phyloP scores from a whole-genome alignment of 768 basidiomycete species.

The Kwoniella bestiolae region DNA sequence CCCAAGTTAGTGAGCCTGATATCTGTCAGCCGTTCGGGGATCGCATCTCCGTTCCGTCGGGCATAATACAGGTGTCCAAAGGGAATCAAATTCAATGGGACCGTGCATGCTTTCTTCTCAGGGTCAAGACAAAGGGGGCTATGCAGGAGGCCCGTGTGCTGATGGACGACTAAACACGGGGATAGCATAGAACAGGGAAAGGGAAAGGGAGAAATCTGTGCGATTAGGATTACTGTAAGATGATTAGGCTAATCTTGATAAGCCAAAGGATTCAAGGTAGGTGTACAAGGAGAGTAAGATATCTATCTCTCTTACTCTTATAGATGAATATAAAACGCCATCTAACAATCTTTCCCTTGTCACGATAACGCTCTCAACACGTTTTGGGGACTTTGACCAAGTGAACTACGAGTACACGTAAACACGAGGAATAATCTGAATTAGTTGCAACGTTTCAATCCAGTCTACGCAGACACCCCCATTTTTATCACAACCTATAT shows the following conservation, averaged over 20 bases:
- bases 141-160: neutral
- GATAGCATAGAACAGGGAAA: too few relatives aligned
- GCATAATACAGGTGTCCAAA: too few relatives aligned
- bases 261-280: neutral
- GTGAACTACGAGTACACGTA: neutral
- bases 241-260: neutral
- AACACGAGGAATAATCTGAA: neutral
- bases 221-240: neutral
- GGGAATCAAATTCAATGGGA: neutral
- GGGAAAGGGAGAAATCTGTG: neutral
- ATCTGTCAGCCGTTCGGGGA: too few relatives aligned
- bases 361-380: neutral
- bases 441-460: neutral
- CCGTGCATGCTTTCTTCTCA: neutral
- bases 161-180: neutral
- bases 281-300: too few relatives aligned
- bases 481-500: neutral
- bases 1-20: neutral
- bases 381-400: neutral
- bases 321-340: too few relatives aligned
- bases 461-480: conserved; percentile 3
- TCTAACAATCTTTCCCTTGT: neutral
- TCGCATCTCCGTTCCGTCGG: too few relatives aligned
- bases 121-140: neutral
- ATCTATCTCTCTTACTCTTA: too few relatives aligned